phyloP scores from a whole-genome alignment of 352 stramenopile genomes.

The Pythium phragmitis region DNA sequence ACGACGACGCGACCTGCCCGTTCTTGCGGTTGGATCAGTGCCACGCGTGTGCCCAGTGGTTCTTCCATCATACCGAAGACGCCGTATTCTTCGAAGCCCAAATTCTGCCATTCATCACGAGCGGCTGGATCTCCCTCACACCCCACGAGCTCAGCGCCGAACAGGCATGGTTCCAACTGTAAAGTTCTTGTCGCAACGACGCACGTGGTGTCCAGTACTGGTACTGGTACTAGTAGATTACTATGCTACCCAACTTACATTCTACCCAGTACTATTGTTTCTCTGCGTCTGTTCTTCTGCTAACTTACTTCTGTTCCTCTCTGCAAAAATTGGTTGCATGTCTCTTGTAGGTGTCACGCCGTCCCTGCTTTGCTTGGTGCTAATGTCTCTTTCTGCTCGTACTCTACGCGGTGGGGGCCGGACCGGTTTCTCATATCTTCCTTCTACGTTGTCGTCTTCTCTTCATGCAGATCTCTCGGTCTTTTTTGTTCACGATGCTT shows the following conservation, averaged over 20 bases:
- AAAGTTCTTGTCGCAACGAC: background rate
- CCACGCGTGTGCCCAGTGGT: constrained; percentile 35
- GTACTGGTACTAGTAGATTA: background rate
- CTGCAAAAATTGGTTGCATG: constrained; percentile 8
- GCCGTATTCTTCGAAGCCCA: constrained; percentile 28
- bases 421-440: background rate
- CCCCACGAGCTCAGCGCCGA: constrained; percentile 31
- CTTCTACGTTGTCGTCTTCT: constrained; percentile 6
- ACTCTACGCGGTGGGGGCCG: constrained; percentile 23
- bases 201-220: constrained; percentile 2
- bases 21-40: constrained; percentile 47
- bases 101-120: constrained; percentile 38
- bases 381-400: constrained; percentile 23
- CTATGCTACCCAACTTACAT: constrained; percentile 17
- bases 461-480: constrained; percentile 1
- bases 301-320: constrained; percentile 10
- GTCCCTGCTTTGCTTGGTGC: constrained; percentile 12
- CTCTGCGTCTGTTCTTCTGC: constrained; percentile 6
- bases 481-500: background rate
- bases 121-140: constrained; percentile 35
- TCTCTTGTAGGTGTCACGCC: background rate
- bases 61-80: constrained; percentile 19
- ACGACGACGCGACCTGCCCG: constrained; percentile 9
- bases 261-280: constrained; percentile 10
- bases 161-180: constrained; percentile 28